Conservation (phyloP, 305 asterid genomes). For the Solanum aculeatissimum region DNA sequence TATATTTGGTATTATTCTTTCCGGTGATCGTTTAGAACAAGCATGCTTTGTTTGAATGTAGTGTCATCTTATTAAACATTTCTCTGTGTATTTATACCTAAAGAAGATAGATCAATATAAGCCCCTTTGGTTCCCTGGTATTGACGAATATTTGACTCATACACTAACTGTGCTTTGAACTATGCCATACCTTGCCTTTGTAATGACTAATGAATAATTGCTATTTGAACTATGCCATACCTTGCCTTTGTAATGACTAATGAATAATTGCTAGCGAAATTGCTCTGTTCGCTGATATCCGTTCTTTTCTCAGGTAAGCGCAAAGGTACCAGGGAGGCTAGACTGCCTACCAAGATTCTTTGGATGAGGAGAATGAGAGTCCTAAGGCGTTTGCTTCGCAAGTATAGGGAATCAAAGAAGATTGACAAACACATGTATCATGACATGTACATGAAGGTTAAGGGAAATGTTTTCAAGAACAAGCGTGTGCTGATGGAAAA, state of each 20-base stretch:
- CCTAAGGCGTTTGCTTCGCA: conserved; percentile 80
- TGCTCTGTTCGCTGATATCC: background rate
- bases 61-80: background rate
- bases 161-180: background rate
- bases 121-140: background rate
- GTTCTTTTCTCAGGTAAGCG: conserved; percentile 51
- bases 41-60: background rate
- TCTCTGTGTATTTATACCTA: background rate
- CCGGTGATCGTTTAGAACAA: background rate
- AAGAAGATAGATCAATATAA: background rate
- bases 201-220: background rate
- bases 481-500: conserved; percentile 83
- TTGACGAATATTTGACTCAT: background rate
- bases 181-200: background rate
- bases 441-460: conserved; percentile 94
- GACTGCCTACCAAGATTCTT: conserved; percentile 76
- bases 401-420: conserved; percentile 82
- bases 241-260: background rate
- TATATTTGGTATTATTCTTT: background rate
- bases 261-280: background rate
- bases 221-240: background rate
- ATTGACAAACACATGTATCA: conserved; percentile 95
- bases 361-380: conserved; percentile 98
- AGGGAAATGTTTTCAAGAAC: conserved; percentile 87
- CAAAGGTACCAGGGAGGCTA: conserved; percentile 94